Percentiles rank a stretch among this genome's conserved stretches.
Conservation (phyloP, 2,329 filamentous ascomycete species). For the Fusarium begoniae region DNA sequence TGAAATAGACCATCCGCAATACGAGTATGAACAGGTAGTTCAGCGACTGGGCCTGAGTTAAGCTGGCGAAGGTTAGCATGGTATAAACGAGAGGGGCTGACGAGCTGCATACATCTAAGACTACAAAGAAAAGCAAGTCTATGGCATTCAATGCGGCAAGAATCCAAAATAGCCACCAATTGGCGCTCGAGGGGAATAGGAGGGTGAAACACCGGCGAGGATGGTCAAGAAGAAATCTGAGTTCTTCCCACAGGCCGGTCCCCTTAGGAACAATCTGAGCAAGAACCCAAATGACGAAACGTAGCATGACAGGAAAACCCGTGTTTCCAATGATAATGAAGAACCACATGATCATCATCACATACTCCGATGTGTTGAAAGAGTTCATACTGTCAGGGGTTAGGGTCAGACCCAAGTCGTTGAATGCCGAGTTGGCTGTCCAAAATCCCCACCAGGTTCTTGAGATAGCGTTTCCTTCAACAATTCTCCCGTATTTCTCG, state of each 20-base stretch:
- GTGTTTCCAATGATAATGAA: conserved; percentile 96
- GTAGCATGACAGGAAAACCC: conserved; percentile 92
- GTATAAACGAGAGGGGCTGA: not conserved
- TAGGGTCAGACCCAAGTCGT: conserved; percentile 92
- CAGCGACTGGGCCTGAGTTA: conserved; percentile 73
- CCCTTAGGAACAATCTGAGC: conserved; percentile 72
- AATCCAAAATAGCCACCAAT: conserved; percentile 95
- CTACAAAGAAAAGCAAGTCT: conserved; percentile 90
- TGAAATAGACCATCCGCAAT: conserved; percentile 91
- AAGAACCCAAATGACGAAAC: conserved; percentile 87
- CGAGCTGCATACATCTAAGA: conserved; percentile 77
- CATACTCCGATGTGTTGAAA: conserved; percentile 80
- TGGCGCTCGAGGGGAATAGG: conserved; percentile 87
- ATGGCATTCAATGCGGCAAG: conserved; percentile 82
- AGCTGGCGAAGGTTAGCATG: conserved; percentile 60
- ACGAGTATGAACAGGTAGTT: conserved; percentile 75
- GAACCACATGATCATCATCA: conserved; percentile 81
- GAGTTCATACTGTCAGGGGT: conserved; percentile 95
- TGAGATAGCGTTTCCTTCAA: conserved; percentile 69
- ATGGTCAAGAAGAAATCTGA: conserved; percentile 91
- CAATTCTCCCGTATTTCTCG: conserved; percentile 68
- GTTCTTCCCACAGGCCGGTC: conserved; percentile 85
- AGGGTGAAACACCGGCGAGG: conserved; percentile 96
- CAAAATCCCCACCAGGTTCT: conserved; percentile 93
- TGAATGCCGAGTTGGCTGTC: conserved; percentile 87